A percentile compares a stretch with the other conserved stretches of the same genome.
These are phyloP conservation scores for Thamnidium elegans DNA, from an alignment of 192 early-diverging fungal species.

Conservation along the genomic window DNA sequence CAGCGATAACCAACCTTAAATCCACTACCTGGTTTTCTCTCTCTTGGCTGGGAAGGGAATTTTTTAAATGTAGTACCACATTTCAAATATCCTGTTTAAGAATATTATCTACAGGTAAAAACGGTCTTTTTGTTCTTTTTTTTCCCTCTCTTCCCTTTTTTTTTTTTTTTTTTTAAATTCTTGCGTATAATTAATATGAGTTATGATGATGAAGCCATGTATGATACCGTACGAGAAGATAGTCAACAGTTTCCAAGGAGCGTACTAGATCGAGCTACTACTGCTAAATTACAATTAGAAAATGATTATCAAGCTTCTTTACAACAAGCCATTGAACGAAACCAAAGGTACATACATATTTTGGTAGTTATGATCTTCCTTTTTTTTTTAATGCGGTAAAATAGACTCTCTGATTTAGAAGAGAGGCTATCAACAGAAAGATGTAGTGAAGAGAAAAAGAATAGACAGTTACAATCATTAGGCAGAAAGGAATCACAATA, in stretches of 20 bases:
- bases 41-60: too few species aligned
- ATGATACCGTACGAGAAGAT: not conserved
- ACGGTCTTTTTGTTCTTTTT: not conserved
- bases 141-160: not conserved
- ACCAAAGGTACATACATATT: slow-evolving; percentile 50
- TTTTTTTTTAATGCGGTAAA: not conserved
- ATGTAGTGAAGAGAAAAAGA: slow-evolving; percentile 84
- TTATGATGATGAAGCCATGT: not conserved
- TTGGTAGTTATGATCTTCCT: too few species aligned
- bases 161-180: not conserved
- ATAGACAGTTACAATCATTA: slow-evolving; percentile 71
- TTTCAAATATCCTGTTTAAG: too few species aligned
- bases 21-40: too few species aligned
- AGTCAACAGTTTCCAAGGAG: slow-evolving; percentile 46
- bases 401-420: slow-evolving; percentile 75
- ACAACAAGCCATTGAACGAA: slow-evolving; percentile 84
- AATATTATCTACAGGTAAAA: too few species aligned
- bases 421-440: slow-evolving; percentile 64
- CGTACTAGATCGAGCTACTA: slow-evolving; percentile 80
- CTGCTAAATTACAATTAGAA: slow-evolving; percentile 88
- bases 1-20: too few species aligned
- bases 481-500: slow-evolving; percentile 92
- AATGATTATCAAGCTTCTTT: slow-evolving; percentile 88
- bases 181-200: not conserved
- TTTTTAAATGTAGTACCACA: too few species aligned